These are phyloP conservation scores for Ammopiptanthus mongolicus DNA, from an alignment of 306 rosid genomes.

Conservation along the genomic window DNA sequence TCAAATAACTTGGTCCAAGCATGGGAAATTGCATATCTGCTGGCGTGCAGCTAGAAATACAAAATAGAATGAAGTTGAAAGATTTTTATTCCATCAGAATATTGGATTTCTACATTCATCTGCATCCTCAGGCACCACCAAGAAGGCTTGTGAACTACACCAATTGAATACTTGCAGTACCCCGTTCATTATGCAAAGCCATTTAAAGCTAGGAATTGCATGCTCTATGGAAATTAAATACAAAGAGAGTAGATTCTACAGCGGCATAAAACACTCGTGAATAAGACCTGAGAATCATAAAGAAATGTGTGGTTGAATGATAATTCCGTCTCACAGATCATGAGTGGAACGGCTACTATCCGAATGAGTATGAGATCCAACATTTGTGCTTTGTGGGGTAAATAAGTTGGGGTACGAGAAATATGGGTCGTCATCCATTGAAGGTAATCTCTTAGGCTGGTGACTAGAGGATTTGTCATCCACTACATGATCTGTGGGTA, in stretches of 20 bases:
- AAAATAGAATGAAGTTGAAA: neutral
- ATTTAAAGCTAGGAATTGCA: constrained; percentile 2
- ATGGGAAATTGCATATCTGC: neutral
- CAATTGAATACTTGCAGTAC: constrained; percentile 4
- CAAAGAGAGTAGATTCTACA: neutral
- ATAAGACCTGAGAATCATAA: constrained; percentile 22
- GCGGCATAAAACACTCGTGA: constrained; percentile 18
- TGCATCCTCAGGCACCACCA: neutral
- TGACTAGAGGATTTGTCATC: constrained; percentile 30
- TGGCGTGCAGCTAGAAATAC: neutral
- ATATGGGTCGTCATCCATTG: constrained; percentile 79
- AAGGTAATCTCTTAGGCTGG: constrained; percentile 62
- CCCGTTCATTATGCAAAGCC: constrained; percentile 4
- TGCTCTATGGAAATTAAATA: neutral
- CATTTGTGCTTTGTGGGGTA: constrained; percentile 48
- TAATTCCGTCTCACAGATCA: constrained; percentile 27
- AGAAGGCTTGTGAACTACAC: constrained; percentile 5
- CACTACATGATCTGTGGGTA: constrained; percentile 25
- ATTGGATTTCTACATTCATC: neutral
- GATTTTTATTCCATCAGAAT: constrained; percentile 13
- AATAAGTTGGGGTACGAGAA: constrained; percentile 81
- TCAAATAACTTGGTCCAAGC: neutral
- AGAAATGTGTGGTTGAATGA: neutral
- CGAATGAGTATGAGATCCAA: constrained; percentile 44
- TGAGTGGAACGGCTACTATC: constrained; percentile 40